These are phyloP conservation scores for Asclepias syriaca DNA, from an alignment of 257 asterid species.

Conservation along the genomic window DNA sequence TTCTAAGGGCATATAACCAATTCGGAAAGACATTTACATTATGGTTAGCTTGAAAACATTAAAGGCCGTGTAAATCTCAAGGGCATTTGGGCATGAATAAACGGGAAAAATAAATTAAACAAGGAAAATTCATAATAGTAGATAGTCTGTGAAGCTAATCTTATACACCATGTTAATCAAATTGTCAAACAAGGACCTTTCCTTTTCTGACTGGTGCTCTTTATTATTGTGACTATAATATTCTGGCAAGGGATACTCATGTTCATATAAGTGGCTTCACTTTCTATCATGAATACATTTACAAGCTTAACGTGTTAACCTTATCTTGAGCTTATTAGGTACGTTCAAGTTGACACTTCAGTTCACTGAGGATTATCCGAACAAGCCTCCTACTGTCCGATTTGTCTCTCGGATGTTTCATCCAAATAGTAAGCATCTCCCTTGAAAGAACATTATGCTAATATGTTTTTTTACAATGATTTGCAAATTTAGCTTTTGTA, in stretches of 20 bases:
- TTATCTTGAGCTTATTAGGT: constrained; percentile 38
- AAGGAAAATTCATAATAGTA: background rate
- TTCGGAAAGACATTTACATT: background rate
- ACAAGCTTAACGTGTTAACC: constrained; percentile 5
- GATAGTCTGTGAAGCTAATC: background rate
- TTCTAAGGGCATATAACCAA: background rate
- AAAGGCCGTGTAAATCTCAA: background rate
- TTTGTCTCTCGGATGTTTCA: constrained; percentile 86
- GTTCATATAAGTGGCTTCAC: background rate
- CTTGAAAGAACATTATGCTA: background rate
- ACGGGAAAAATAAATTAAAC: background rate
- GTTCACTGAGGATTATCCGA: constrained; percentile 69
- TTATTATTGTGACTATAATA: background rate
- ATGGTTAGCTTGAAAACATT: background rate
- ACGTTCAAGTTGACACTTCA: constrained; percentile 76
- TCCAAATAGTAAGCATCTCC: constrained; percentile 61
- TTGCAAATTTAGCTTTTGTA: constrained; percentile 14
- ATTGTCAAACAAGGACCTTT: background rate
- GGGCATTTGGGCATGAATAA: background rate
- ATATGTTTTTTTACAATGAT: constrained; percentile 8
- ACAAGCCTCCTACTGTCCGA: constrained; percentile 81
- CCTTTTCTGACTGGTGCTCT: background rate
- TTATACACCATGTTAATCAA: background rate
- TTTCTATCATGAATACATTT: background rate
- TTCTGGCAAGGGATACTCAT: background rate